These are phyloP conservation scores for Hypoxylon lienhwacheense DNA, from an alignment of 495 filamentous ascomycete genomes.

Conservation along the genomic window DNA sequence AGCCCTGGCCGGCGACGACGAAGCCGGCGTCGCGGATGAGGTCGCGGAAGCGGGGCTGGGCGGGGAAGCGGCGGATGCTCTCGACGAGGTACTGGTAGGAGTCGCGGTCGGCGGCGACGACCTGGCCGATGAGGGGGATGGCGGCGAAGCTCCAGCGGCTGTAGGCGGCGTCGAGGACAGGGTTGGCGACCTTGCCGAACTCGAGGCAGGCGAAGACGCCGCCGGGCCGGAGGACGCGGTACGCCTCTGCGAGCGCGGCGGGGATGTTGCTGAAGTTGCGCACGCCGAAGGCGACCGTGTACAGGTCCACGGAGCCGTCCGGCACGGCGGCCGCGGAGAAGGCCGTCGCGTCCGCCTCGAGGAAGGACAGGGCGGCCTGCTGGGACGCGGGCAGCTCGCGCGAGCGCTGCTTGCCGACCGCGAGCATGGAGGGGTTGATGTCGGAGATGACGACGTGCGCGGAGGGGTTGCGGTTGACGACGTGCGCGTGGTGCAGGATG, in stretches of 20 bases:
- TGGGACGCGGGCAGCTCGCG: slow-evolving; percentile 47
- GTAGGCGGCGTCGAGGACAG: slow-evolving; percentile 80
- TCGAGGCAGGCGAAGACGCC: slow-evolving; percentile 97
- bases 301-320: slow-evolving; percentile 73
- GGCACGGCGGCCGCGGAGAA: slow-evolving; percentile 61
- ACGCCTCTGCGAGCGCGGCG: slow-evolving; percentile 75
- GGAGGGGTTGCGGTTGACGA: slow-evolving; percentile 74
- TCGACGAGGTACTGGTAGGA: slow-evolving; percentile 99
- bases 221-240: slow-evolving; percentile 87
- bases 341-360: slow-evolving; percentile 88
- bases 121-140: slow-evolving; percentile 91
- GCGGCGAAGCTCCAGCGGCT: slow-evolving; percentile 94
- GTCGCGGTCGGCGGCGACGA: slow-evolving; percentile 91
- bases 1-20: slow-evolving; percentile 75
- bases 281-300: slow-evolving; percentile 97
- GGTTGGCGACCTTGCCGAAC: slow-evolving; percentile 80
- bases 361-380: slow-evolving; percentile 64
- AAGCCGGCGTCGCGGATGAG: slow-evolving; percentile 94
- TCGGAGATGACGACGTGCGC: slow-evolving; percentile 87
- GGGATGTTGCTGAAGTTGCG: slow-evolving; percentile 92
- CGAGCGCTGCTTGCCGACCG: slow-evolving; percentile 79
- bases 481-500: slow-evolving; percentile 84
- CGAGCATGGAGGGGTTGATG: slow-evolving; percentile 94
- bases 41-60: slow-evolving; percentile 75
- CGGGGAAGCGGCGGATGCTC: slow-evolving; percentile 93